These are phyloP conservation scores for Ustilago nuda DNA, from an alignment of 1,284 basidiomycete species.

Conservation along the genomic window DNA sequence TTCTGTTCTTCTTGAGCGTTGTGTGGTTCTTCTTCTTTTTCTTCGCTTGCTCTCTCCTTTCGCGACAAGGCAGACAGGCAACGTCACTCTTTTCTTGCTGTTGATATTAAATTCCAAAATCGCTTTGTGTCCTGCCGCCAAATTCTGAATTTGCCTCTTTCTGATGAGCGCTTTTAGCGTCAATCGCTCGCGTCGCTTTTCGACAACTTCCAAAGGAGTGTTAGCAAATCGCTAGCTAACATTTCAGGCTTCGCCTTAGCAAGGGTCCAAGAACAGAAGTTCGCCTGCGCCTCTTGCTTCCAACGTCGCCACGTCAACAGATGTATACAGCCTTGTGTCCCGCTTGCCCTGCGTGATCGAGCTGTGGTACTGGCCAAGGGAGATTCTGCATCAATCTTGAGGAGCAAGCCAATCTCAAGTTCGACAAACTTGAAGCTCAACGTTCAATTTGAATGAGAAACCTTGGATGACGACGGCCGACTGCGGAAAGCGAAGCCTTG, in stretches of 20 bases:
- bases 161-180: not conserved
- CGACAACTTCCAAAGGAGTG: not conserved
- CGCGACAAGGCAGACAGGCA: not conserved
- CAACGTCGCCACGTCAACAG: slow-evolving; percentile 1
- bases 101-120: slow-evolving; percentile 2
- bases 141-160: slow-evolving; percentile 4
- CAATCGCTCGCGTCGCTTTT: slow-evolving; percentile 12
- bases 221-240: not conserved
- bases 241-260: not conserved
- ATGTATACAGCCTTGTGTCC: not conserved
- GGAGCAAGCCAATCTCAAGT: not conserved
- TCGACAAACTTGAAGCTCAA: not conserved
- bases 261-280: not conserved
- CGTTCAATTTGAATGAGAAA: too few species aligned
- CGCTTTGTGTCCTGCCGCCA: not conserved
- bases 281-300: slow-evolving; percentile 1
- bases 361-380: too few species aligned
- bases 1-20: not conserved
- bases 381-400: too few species aligned
- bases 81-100: not conserved
- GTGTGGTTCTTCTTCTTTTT: not conserved
- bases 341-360: too few species aligned
- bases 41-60: not conserved
- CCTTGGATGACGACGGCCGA: not conserved
- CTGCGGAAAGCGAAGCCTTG: slow-evolving; percentile 2